Conservation (phyloP, 306 rosid species). For the Corylus americana region DNA sequence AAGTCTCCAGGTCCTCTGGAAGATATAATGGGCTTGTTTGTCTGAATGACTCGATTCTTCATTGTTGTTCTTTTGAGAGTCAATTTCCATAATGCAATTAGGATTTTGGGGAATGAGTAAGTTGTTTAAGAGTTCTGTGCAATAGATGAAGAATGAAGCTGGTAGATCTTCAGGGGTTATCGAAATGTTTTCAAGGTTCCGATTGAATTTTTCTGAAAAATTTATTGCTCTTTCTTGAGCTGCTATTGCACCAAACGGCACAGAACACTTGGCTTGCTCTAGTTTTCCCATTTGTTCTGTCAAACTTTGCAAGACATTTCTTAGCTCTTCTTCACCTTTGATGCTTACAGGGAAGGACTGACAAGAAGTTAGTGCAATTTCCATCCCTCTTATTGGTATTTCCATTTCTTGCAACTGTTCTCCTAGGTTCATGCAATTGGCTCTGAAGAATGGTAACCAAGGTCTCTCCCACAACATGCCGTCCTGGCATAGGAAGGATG, state of each 20-base stretch:
- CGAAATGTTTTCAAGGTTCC: constrained; percentile 27
- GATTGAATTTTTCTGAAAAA: constrained; percentile 20
- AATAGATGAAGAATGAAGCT: constrained; percentile 59
- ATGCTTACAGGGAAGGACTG: constrained; percentile 41
- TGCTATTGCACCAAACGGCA: constrained; percentile 38
- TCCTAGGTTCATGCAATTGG: constrained; percentile 31
- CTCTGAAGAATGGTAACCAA: constrained; percentile 22
- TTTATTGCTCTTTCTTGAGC: constrained; percentile 34
- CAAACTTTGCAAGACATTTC: constrained; percentile 30
- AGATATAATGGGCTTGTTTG: neutral
- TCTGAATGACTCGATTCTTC: constrained; percentile 4
- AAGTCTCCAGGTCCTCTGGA: constrained; percentile 25
- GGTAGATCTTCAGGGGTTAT: constrained; percentile 40
- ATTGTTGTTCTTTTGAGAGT: constrained; percentile 6
- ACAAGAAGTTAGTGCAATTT: constrained; percentile 54
- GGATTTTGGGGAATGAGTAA: constrained; percentile 23
- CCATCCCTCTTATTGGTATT: constrained; percentile 61
- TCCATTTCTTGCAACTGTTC: constrained; percentile 49
- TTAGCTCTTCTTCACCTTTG: constrained; percentile 55
- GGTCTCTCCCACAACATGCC: constrained; percentile 68
- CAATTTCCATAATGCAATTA: neutral
- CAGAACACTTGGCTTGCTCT: constrained; percentile 39
- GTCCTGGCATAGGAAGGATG: constrained; percentile 35
- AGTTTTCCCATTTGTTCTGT: constrained; percentile 40
- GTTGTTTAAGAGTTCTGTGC: constrained; percentile 48